phyloP scores from a whole-genome alignment of 495 filamentous ascomycete genomes.

The Penicillium roqueforti region DNA sequence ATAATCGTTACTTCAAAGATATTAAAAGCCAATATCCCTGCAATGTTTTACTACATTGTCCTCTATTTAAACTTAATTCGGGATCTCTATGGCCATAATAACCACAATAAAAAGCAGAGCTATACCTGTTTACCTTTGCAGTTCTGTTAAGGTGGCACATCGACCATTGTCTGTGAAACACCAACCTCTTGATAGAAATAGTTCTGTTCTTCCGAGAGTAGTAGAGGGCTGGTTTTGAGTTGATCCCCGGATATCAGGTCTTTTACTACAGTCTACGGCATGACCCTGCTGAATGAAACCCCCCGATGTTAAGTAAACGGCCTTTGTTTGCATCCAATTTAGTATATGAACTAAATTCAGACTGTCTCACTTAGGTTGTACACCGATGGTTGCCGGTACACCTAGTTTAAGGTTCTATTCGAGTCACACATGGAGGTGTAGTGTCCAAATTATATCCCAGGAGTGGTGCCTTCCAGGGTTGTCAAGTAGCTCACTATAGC shows the following conservation, averaged over 20 bases:
- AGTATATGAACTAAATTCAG: neutral
- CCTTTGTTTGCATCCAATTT: neutral
- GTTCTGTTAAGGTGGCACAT: neutral
- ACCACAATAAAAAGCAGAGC: neutral
- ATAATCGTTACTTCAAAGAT: neutral
- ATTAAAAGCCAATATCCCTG: neutral
- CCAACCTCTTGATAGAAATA: neutral
- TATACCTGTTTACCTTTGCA: neutral
- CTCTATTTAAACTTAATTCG: neutral
- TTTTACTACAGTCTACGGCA: neutral
- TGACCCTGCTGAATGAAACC: neutral
- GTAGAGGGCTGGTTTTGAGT: neutral
- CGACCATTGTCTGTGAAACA: neutral
- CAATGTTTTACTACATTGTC: constrained; percentile 1
- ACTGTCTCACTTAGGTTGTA: constrained; percentile 2
- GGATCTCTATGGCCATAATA: neutral
- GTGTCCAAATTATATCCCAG: neutral
- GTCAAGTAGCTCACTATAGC: neutral
- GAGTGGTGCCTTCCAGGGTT: neutral
- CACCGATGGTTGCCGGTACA: neutral
- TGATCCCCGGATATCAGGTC: neutral
- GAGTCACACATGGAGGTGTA: neutral
- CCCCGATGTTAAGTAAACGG: neutral
- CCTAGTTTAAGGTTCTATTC: neutral
- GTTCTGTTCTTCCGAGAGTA: neutral